Percentiles rank a stretch among this genome's conserved stretches.
Conservation (phyloP, 148 eudicot species). For the Rhododendron simsii region DNA sequence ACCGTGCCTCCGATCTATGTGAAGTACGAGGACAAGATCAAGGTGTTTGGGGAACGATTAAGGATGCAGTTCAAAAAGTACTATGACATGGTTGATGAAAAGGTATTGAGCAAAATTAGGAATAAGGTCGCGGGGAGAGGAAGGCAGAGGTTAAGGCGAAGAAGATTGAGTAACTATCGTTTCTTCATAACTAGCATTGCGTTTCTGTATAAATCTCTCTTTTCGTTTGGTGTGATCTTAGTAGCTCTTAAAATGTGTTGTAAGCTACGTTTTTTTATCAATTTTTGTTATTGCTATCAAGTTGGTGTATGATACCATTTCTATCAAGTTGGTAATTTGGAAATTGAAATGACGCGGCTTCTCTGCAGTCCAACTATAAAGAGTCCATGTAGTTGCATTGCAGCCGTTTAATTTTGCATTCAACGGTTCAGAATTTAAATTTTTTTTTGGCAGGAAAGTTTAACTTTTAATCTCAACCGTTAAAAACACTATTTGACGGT, state of each 20-base stretch:
- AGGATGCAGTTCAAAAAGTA: conserved; percentile 12
- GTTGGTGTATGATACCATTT: too few species aligned
- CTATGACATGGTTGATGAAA: conserved; percentile 16
- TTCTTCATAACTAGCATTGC: not conserved
- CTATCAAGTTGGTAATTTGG: too few species aligned
- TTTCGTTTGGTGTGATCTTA: not conserved
- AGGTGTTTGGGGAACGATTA: conserved; percentile 11
- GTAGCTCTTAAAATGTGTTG: not conserved
- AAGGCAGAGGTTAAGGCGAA: conserved; percentile 7
- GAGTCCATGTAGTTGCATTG: too few species aligned
- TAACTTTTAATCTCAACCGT: too few species aligned
- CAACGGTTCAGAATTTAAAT: too few species aligned
- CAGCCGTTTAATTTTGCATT: too few species aligned
- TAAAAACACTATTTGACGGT: too few species aligned
- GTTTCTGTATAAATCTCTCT: not conserved
- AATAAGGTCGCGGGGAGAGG: not conserved
- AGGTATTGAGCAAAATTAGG: conserved; percentile 8
- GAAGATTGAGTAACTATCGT: not conserved
- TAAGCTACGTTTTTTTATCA: too few species aligned
- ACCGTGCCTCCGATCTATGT: conserved; percentile 18
- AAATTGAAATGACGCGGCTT: too few species aligned
- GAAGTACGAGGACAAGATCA: conserved; percentile 25
- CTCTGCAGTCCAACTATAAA: too few species aligned
- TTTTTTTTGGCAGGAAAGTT: too few species aligned
- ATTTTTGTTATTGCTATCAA: too few species aligned